Evolutionary conservation across 2,329 filamentous ascomycete genomes (phyloP), one percentile per base, ranked within the genome.

Genomic region (Thielaviopsis euricoi): DNA sequence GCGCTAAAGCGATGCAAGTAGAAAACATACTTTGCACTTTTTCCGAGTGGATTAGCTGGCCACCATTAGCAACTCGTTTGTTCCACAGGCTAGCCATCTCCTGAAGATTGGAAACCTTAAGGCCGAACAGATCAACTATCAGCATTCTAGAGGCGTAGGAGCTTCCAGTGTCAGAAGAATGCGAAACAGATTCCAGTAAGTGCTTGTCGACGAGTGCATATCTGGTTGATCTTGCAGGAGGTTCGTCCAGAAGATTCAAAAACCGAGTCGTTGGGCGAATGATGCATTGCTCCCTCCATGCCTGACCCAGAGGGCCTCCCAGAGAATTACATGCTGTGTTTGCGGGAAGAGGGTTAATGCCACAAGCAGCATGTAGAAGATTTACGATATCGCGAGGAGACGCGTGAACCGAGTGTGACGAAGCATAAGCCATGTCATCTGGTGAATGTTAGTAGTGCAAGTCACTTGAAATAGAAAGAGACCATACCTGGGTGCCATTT

Each of bases 401-500:
- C 46, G 82, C 78, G 67, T 86, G 85, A 12, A 74, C 69, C 1
- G 82, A 79, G 63, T 84, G 77, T 19, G 80, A 77, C 5, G 80
- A 77, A n/a, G 82, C 79, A 68, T 86, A 87, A 4, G 75, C 71
- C 58, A 79, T 73, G 65, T 95, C 88, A 46, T 76, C 82, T 86
- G 62, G 4, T 25, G 22, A 59, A 59, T 49, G 37, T 63, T 57
- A 64, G 61, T 9, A 52, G 17, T 13, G 5, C 6, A 15, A 17
- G n/a, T 48, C 5, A 7, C 9, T 17, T 46, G n/a, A n/a, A 13
- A 3, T 37, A 33, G 3, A 33, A 55, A 52, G 6, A 40, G 19
- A 3, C 55, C 78, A 67, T 74, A 91, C 87, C 83, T 62, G 89
- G 86, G 63, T 82, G 83, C 89, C 91, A 98, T 64, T 79, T 84